Evolutionary conservation across 2,329 filamentous ascomycete genomes (phyloP), one percentile per base, ranked within the genome.

Genomic region (Talaromyces rugulosus): DNA sequence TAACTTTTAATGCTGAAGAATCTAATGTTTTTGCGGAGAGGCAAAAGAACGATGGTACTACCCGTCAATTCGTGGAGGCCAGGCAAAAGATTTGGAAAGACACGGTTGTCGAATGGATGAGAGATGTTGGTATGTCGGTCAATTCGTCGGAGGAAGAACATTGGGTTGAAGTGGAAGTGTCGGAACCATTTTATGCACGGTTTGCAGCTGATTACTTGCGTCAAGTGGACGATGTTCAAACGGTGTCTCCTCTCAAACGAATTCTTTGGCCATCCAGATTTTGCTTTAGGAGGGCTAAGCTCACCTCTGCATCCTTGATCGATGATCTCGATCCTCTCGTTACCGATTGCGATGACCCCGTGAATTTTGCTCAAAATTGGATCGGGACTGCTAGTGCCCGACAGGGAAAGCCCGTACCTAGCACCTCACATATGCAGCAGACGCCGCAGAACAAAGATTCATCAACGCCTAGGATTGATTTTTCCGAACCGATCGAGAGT

Each of bases 231-330:
- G 69, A 70, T 62, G 64, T 61, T 58, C 68, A 68, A 51, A 68
- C 71, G 14, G 63, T 67, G 18, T 66, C 74, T 62, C 70, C 72
- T 30, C 69, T 77, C 63, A 78, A 75, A 65, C 74, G 75, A 28
- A 74, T 80, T 58, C 68, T 78, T 57, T 81, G 79, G 79, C 79
- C 79, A 23, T 74, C 77, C 33, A 68, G 71, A 27, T 75, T 77
- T 63, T 79, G 76, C 66, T 81, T 81, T 64, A 69, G 66, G 60
- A 72, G 77, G 56, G 66, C 66, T 50, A 70, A 65, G n/a, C 65
- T 69, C 54, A 56, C 60, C 6, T 56, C 62, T 27, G 36, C 34
- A 12, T 33, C 16, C 16, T n/a, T 60, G 18, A 63, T 63, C 44
- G 68, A 70, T 50, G 65, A 56, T 55, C 53, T 67, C 3, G 62